These are phyloP conservation scores for Echria macrotheca DNA, from an alignment of 495 filamentous ascomycete species.

Conservation along the genomic window DNA sequence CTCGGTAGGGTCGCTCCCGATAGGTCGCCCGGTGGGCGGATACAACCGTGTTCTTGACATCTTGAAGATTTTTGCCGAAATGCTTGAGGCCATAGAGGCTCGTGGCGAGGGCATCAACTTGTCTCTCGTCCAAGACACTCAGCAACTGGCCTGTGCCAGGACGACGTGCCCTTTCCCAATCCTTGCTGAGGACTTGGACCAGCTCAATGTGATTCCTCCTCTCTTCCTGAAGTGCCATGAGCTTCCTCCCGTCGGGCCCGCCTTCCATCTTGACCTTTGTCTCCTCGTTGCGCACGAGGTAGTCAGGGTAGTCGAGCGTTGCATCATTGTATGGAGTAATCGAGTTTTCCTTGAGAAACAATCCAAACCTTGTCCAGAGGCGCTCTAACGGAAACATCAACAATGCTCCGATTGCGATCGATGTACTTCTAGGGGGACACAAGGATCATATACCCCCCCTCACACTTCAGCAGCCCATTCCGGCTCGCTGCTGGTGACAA, in stretches of 20 bases:
- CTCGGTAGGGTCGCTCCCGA: conserved; percentile 2
- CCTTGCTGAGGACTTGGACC: neutral
- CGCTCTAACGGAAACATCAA: no score
- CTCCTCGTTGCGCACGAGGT: conserved; percentile 24
- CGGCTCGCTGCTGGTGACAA: no score
- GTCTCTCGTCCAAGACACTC: neutral
- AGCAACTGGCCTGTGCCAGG: neutral
- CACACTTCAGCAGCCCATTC: no score
- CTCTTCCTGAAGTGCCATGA: neutral
- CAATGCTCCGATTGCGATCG: no score
- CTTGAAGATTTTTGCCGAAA: neutral
- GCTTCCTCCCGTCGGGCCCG: neutral
- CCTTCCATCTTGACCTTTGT: conserved; percentile 6
- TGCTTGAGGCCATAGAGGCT: conserved; percentile 4
- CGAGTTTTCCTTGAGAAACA: conserved; percentile 34
- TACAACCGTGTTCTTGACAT: neutral
- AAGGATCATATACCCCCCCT: no score
- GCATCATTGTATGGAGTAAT: conserved; percentile 38
- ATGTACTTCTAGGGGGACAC: no score
- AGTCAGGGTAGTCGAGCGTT: conserved; percentile 34
- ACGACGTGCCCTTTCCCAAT: neutral
- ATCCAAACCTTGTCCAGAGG: conserved; percentile 30
- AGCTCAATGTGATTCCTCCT: conserved; percentile 3
- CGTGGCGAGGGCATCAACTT: neutral
- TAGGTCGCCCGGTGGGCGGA: conserved; percentile 1